Evolutionary conservation across 768 basidiomycete species (phyloP).

Genomic region (Psilocybe sp.): DNA sequence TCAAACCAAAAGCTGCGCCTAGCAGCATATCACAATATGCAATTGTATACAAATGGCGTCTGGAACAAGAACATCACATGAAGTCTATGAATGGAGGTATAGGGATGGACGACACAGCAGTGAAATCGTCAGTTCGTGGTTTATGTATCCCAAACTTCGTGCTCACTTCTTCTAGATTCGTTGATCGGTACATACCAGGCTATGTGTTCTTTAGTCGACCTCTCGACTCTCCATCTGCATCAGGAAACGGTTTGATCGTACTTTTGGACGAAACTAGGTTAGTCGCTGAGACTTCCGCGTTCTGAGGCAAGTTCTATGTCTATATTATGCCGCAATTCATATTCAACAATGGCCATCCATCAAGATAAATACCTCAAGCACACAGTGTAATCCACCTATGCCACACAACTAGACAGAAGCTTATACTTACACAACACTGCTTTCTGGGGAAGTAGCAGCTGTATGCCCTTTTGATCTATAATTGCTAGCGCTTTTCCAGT

Average conservation of each 20-base stretch:
- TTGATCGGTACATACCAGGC: constrained; percentile 91
- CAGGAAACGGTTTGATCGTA: neutral
- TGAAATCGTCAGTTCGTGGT: constrained; percentile 55
- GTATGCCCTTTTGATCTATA: too few relatives aligned
- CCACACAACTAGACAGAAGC: too few relatives aligned
- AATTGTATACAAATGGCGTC: constrained; percentile 83
- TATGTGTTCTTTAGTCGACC: constrained; percentile 75
- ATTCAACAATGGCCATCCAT: neutral
- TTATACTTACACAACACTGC: too few relatives aligned
- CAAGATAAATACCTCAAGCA: too few relatives aligned
- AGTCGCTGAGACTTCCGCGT: too few relatives aligned
- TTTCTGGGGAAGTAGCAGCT: too few relatives aligned
- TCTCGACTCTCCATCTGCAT: constrained; percentile 29
- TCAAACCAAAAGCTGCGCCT: constrained; percentile 26
- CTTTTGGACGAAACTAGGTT: too few relatives aligned
- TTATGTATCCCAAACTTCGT: neutral
- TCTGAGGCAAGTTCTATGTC: too few relatives aligned
- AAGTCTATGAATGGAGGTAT: constrained; percentile 78
- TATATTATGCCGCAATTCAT: neutral
- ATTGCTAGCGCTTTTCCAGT: too few relatives aligned
- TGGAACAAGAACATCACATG: constrained; percentile 90
- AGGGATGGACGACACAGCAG: constrained; percentile 81
- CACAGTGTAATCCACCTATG: too few relatives aligned
- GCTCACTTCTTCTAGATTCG: constrained; percentile 51
- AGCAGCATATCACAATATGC: constrained; percentile 31